Evolutionary conservation across 139 green algal species (phyloP).

Genomic region (Haematococcus lacustris): DNA sequence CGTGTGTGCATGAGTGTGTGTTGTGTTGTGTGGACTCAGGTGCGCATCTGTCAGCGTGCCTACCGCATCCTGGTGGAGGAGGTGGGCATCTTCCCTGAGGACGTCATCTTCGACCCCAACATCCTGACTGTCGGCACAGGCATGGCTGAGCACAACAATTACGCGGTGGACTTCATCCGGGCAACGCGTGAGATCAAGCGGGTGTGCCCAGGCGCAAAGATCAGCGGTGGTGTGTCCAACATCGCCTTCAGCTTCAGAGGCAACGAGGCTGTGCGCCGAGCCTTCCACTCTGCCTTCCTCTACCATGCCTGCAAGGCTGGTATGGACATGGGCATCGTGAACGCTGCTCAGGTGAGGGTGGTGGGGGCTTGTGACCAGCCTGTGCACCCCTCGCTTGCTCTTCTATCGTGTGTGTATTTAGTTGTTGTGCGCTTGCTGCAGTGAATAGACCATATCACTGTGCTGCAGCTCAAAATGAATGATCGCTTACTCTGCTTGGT

Average conservation of each 20-base stretch:
- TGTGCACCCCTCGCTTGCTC: too few species aligned
- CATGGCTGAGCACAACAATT: conserved; percentile 98
- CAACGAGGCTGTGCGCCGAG: conserved; percentile 90
- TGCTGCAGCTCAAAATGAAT: too few species aligned
- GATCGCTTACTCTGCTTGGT: too few species aligned
- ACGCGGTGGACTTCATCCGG: conserved; percentile 96
- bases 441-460: too few species aligned
- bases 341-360: conserved; percentile 81
- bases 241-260: conserved; percentile 97
- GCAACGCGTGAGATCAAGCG: conserved; percentile 91
- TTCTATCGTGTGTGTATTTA: too few species aligned
- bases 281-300: conserved; percentile 92
- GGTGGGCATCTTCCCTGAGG: conserved; percentile 88
- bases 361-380: too few species aligned
- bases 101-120: conserved; percentile 99
- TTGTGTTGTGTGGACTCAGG: conserved; percentile 28
- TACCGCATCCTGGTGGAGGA: conserved; percentile 94
- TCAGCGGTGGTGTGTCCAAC: conserved; percentile 96
- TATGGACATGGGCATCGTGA: conserved; percentile 99
- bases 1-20: too few species aligned
- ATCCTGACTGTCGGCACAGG: conserved; percentile 97
- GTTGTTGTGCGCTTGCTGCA: too few species aligned
- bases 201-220: conserved; percentile 88
- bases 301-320: conserved; percentile 88
- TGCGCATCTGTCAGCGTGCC: conserved; percentile 88